Evolutionary conservation across 2,329 filamentous ascomycete species (phyloP).

Genomic region (Emergomyces pasteurianus): DNA sequence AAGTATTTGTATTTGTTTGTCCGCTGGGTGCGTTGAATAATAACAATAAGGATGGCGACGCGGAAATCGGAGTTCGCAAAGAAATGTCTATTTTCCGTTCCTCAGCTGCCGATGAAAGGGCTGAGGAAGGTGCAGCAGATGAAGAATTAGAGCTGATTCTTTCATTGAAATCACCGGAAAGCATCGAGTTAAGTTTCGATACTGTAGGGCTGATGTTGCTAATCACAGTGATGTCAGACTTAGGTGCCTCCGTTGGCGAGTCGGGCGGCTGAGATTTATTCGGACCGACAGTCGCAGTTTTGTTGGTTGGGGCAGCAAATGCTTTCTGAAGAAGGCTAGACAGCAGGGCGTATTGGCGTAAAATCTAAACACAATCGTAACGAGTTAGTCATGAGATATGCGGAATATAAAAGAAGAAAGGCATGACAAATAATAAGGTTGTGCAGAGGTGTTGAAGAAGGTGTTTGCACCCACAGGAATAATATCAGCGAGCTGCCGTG

Average conservation of each 20-base stretch:
- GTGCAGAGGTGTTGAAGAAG: not conserved
- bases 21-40: conserved; percentile 5
- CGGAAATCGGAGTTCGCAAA: conserved; percentile 7
- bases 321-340: conserved; percentile 27
- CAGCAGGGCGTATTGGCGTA: conserved; percentile 35
- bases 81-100: conserved; percentile 5
- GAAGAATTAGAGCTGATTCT: not conserved
- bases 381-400: not conserved
- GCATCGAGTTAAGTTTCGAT: conserved; percentile 47
- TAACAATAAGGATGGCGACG: conserved; percentile 8
- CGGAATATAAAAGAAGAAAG: not conserved
- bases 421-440: not conserved
- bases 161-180: conserved; percentile 10
- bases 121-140: not conserved
- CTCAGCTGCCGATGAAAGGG: not conserved
- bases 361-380: conserved; percentile 17
- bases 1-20: conserved; percentile 4
- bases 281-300: conserved; percentile 9
- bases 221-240: conserved; percentile 6
- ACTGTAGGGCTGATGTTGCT: conserved; percentile 33
- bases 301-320: conserved; percentile 17
- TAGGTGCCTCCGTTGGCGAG: conserved; percentile 1
- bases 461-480: conserved; percentile 26
- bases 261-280: conserved; percentile 5
- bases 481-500: conserved; percentile 32